Base-by-base conservation (phyloP, 2,329 filamentous ascomycete genomes). In the Botrytis paeoniae region DNA sequence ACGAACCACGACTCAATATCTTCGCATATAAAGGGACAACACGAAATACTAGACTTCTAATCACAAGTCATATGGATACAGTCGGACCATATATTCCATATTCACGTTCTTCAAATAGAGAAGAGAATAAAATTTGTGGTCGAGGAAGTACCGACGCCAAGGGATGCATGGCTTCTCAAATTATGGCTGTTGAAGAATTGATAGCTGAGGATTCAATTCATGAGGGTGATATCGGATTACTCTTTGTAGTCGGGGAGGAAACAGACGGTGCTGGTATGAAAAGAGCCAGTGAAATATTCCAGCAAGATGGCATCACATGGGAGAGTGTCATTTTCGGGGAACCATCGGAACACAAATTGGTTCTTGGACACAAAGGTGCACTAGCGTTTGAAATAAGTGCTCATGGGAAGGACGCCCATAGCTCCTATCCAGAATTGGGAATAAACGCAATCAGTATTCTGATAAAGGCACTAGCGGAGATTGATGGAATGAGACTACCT, bases 381-480 rank as follows among this genome's bases (percentile, higher is more conserved):
- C 80, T 94, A 2, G 87, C 87, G 64, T 92, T 94, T 80, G 84
- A 85, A 3, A 78, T 97, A 72, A 83, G 84, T 25, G 92, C 92
- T 0, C 86, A 85, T 37, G 95, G 95, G 48, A 90, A 90, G 74
- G 92, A 90, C 0, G 93, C 92, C 8, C 95, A 98, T 82, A 95
- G 91, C 10, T 95, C 94, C 3, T 98, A 98, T 80, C 95, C 95
- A 0, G 95, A 92, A 91, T 86, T 97, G 8, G 95, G 94, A 12
- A 89, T 91, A 78, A 95, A 91, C 75, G 95, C 95, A 16, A 95
- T 94, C 77, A 93, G 94, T 76, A 85, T 93, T 51, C 85, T 98
- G 73, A 85, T 96, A 43, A 88, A 89, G 35, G 92, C 90, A 0
- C 83, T 97, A 60, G 84, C 86, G 57, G 85, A 85, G 22, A 82